phyloP scores from a whole-genome alignment of 495 filamentous ascomycete species.

The Bathelium albidoporum region DNA sequence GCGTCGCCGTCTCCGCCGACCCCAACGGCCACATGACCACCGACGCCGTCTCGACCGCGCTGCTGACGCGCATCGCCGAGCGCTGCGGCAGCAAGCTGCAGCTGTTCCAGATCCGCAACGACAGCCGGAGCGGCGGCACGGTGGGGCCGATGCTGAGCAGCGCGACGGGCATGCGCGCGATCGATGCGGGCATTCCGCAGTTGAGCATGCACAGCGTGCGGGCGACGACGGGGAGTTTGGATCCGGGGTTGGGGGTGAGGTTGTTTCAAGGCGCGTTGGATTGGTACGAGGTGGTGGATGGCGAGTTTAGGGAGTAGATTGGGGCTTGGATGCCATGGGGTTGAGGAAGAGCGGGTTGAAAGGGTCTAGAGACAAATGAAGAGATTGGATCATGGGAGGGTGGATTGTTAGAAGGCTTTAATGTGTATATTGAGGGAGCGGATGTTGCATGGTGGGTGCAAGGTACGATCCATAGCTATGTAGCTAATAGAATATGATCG shows the following conservation, averaged over 20 bases:
- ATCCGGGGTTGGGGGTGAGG: slow-evolving; percentile 81
- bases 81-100: slow-evolving; percentile 61
- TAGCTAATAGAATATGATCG: too few species aligned
- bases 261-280: slow-evolving; percentile 87
- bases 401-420: too few species aligned
- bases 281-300: slow-evolving; percentile 76
- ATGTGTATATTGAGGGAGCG: too few species aligned
- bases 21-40: slow-evolving; percentile 89
- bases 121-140: slow-evolving; percentile 76
- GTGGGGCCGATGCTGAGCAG: slow-evolving; percentile 87
- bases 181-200: slow-evolving; percentile 87
- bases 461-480: too few species aligned
- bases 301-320: slow-evolving; percentile 52
- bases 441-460: too few species aligned
- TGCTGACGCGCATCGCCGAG: slow-evolving; percentile 65
- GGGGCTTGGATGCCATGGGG: background rate
- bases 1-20: slow-evolving; percentile 75
- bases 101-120: slow-evolving; percentile 91
- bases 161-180: slow-evolving; percentile 70
- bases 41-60: slow-evolving; percentile 66
- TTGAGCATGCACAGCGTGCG: slow-evolving; percentile 91
- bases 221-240: slow-evolving; percentile 75
- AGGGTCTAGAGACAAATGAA: background rate
- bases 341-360: background rate
- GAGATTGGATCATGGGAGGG: background rate